Conservation (phyloP, 306 rosid genomes). For the Citrullus amarus region DNA sequence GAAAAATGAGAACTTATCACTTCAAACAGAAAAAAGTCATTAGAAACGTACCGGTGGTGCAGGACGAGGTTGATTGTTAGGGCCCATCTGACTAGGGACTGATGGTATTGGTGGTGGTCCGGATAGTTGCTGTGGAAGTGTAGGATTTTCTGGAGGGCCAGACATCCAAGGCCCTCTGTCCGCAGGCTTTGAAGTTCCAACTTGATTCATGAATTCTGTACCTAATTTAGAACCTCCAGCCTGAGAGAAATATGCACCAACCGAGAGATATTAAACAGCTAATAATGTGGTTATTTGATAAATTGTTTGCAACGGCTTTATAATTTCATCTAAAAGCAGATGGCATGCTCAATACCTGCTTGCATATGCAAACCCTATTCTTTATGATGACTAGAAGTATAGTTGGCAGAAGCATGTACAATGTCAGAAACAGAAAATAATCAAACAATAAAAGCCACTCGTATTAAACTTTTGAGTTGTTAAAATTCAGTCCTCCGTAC, state of each 20-base stretch:
- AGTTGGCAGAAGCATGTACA: not conserved
- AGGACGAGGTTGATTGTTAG: constrained; percentile 42
- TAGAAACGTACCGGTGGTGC: constrained; percentile 27
- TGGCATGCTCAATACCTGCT: not conserved
- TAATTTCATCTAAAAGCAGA: not conserved
- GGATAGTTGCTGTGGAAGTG: constrained; percentile 36
- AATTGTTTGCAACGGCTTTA: not conserved
- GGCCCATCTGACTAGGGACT: constrained; percentile 44
- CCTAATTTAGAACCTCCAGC: constrained; percentile 51
- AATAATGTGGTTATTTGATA: not conserved
- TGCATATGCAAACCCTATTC: not conserved
- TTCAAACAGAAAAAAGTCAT: not conserved
- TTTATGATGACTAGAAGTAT: not conserved
- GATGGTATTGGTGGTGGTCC: constrained; percentile 30
- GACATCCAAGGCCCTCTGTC: constrained; percentile 77
- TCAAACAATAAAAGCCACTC: not conserved
- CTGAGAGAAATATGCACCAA: constrained; percentile 22
- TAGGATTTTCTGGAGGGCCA: constrained; percentile 37
- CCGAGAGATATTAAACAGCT: not conserved
- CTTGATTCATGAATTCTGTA: constrained; percentile 58
- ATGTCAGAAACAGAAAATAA: not conserved
- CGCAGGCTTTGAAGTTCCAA: constrained; percentile 51
- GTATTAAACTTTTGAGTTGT: not conserved
- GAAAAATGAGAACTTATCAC: not conserved
- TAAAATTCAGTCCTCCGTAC: not conserved